Evolutionary conservation across 164 flowering plant species (phyloP), one percentile per base, ranked within the genome.

Genomic region (Vitis rupestris): DNA sequence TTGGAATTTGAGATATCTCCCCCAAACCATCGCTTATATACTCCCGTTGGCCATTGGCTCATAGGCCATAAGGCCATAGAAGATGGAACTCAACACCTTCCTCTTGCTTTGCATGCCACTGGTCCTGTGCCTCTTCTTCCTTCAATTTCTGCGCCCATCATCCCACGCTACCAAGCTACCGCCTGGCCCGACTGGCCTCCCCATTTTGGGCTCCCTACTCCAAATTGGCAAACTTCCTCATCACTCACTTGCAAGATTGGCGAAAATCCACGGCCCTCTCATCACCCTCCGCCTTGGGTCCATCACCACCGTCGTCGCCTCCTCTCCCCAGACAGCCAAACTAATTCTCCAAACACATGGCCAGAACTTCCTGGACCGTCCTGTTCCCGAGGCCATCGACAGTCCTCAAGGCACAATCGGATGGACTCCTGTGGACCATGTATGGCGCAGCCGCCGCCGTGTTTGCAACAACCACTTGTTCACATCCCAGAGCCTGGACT

Each of bases 111-210:
- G 31, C 59, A 4, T 27, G 37, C 2, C 64, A n/a, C 51, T 71
- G 17, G 44, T 37, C 44, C 44, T 37, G 6, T 37, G 7, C 44
- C 7, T 37, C 5, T 37, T 37, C 44, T 6, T 37, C 44, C 44
- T 61, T 63, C 16, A 27, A 9, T 58, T 3, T 60, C 48, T 14
- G 59, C 31, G 1, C 17, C 57, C 17, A 58, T 37, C 7, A 3
- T 23, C 61, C 17, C 52, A 14, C 13, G 13, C 47, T 15, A 49
- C 15, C 6, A 67, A 59, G 15, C 72, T 67, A 13, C 81, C 78
- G 1, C 79, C 82, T 4, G 79, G 82, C 7, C 82, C 82, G 8
- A 50, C 59, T 8, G 76, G 76, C 50, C 55, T 75, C 51, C 82
- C 82, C 4, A 58, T 79, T 7, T 2, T 79, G 15, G 82, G 82